Conservation (phyloP, 306 rosid genomes). For the Begonia loranthoides region DNA sequence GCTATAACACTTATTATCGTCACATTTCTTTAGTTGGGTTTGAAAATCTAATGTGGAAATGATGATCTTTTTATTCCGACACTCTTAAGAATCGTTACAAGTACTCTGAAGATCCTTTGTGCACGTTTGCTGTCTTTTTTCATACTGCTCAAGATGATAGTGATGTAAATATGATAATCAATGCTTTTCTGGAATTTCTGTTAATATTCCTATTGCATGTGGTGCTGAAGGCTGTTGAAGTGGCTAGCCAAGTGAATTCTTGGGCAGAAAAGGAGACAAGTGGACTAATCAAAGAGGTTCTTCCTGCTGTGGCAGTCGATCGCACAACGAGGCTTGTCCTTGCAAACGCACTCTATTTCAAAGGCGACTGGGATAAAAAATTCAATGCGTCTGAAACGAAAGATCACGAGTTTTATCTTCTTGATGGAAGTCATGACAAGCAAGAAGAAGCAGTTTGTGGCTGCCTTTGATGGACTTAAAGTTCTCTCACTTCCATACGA, state of each 20-base stretch:
- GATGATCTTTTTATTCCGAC: no score
- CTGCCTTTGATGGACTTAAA: constrained; percentile 30
- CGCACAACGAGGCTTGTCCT: constrained; percentile 22
- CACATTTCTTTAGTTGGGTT: no score
- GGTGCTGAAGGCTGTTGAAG: constrained; percentile 45
- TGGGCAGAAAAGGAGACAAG: constrained; percentile 49
- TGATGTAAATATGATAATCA: not conserved
- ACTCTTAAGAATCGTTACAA: no score
- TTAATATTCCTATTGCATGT: not conserved
- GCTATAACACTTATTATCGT: no score
- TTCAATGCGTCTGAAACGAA: constrained; percentile 26
- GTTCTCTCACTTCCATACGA: constrained; percentile 30
- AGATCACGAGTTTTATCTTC: constrained; percentile 29
- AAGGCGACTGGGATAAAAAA: constrained; percentile 37
- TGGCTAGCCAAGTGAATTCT: constrained; percentile 32
- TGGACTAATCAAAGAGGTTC: constrained; percentile 40
- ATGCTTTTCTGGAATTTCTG: not conserved
- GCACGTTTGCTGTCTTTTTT: no score
- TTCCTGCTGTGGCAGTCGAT: constrained; percentile 31
- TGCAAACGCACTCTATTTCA: constrained; percentile 40
- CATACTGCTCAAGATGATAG: no score
- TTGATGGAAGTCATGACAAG: constrained; percentile 32
- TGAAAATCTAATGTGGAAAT: no score
- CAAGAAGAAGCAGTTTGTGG: constrained; percentile 17
- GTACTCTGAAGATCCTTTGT: not conserved